Percentiles rank a stretch among this genome's conserved stretches.
Evolutionary conservation across 2,329 filamentous ascomycete genomes (phyloP).

Genomic region (Stenocarpella maydis): DNA sequence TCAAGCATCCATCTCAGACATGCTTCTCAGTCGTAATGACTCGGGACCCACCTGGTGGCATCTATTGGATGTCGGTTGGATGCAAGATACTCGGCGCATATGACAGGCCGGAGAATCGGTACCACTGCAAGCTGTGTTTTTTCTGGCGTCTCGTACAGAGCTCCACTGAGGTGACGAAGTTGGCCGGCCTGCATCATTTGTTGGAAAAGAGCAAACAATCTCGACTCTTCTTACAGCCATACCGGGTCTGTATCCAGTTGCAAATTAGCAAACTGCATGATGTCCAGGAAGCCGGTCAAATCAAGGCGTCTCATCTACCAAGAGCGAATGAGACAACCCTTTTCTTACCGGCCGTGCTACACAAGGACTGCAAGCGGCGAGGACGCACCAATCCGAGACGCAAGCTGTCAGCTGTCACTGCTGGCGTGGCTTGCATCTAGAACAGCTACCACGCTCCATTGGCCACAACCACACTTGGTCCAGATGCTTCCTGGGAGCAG

Average conservation of each 20-base stretch:
- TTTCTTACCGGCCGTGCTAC: conserved; percentile 17
- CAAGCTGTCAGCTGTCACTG: conserved; percentile 29
- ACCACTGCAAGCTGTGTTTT: not conserved
- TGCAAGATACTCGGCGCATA: conserved; percentile 17
- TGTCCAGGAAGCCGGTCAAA: conserved; percentile 18
- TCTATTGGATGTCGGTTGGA: conserved; percentile 5
- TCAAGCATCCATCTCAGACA: conserved; percentile 20
- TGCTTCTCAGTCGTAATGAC: conserved; percentile 12
- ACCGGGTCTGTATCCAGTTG: conserved; percentile 15
- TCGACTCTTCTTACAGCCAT: conserved; percentile 15
- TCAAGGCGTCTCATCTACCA: conserved; percentile 7
- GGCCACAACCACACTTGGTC: conserved; percentile 1
- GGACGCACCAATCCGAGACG: conserved; percentile 10
- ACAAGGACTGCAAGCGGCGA: conserved; percentile 9
- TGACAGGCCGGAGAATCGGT: conserved; percentile 21
- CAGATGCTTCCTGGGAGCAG: conserved; percentile 10
- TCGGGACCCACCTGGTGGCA: conserved; percentile 20
- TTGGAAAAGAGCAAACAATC: not conserved
- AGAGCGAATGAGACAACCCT: conserved; percentile 13
- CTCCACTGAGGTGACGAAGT: conserved; percentile 4
- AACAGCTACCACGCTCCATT: conserved; percentile 17
- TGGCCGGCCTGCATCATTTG: not conserved
- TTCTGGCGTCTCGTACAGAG: conserved; percentile 5
- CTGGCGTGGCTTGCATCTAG: conserved; percentile 32
- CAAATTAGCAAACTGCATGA: conserved; percentile 28